Base-by-base conservation (phyloP, 2,329 filamentous ascomycete species). In the Hypoxylon sp. region DNA sequence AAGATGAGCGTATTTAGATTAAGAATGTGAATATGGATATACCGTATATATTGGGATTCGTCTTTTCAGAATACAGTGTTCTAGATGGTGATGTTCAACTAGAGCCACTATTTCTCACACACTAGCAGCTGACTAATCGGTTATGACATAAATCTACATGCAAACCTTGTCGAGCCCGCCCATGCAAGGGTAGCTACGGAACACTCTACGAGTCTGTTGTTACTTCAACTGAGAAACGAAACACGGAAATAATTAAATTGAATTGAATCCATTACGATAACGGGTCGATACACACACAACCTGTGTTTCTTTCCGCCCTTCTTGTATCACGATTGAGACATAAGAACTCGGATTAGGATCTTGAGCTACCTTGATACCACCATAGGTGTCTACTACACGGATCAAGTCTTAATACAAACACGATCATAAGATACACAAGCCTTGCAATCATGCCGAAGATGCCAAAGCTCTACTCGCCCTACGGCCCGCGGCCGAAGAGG, bases 401-500 rank as follows among this genome's bases (percentile, higher is more conserved):
- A 9, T 3, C 2, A 22, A n/a, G 19, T 44, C 5, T 5, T 17
- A 22, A 6, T 48, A 29, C 39, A 53, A 51, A 51, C 42, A 50
- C 35, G 17, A 42, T 29, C 52, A 51, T 9, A 31, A 31, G 29
- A 31, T 31, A 31, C 29, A 31, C 29, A 31, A 9, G 29, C 29
- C 5, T 9, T 31, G 29, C 39, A 24, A 48, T 8, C 11, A 71
- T 71, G 69, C 24, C 59, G 13, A 57, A 69, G 58, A 71, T 75
- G 70, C 71, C 73, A 2, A 74, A 71, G 48, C 44, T 73, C 55
- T 73, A 70, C 58, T 77, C 75, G 29, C 76, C 76, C 6, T 79
- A 78, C 63, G 76, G 72, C 44, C 75, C 76, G 35, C 71, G 76
- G 55, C 75, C 68, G 33, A 67, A 71, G 57, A 71, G 76, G 22